Base-by-base conservation (phyloP, 192 early-diverging fungal genomes). In the Umbelopsis isabellina region DNA sequence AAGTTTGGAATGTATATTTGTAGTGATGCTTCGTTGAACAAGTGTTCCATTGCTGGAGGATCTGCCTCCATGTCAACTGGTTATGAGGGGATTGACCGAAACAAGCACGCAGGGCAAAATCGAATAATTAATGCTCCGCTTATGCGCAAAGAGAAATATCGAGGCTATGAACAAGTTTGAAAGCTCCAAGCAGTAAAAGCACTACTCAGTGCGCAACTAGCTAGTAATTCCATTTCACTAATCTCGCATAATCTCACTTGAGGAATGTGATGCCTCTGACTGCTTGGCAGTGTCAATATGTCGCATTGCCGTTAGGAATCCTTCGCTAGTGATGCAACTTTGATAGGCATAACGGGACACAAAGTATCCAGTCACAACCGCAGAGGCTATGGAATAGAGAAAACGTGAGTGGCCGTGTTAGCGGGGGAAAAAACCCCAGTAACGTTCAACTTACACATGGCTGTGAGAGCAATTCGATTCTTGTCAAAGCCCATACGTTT, bases 261-360 rank as follows among this genome's bases (percentile, higher is more conserved):
- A 55, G 30, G 23, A 3, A 30, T 30, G 11, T 55, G 22, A 7
- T 55, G 10, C 6, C 10, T 55, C 52, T 8, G 7, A 27, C 8
- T 21, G 5, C 25, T 22, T 22, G 25, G 10, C 7, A 25, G 52
- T 55, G 23, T 55, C 52, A 55, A 55, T 55, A 25, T 55, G 52
- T 1, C 52, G 52, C 52, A 55, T 55, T 21, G 22, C 52, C 8
- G 22, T 27, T 8, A 55, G 13, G 52, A 55, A 55, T 27, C 52
- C 52, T 4, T 55, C 52, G 13, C 23, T 55, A 4, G 52, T 27
- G 52, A 55, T 55, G 52, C 52, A 55, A 13, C 52, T 55, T 55
- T 55, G 52, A 27, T 55, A 55, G 22, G 52, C 52, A 27, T 25
- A 55, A 27, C 52, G 52, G 23, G 52, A 55, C 11, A 55, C 52